Evolutionary conservation across 1,139 yeast species (phyloP).

Genomic region (Scheffersomyces illinoinensis): DNA sequence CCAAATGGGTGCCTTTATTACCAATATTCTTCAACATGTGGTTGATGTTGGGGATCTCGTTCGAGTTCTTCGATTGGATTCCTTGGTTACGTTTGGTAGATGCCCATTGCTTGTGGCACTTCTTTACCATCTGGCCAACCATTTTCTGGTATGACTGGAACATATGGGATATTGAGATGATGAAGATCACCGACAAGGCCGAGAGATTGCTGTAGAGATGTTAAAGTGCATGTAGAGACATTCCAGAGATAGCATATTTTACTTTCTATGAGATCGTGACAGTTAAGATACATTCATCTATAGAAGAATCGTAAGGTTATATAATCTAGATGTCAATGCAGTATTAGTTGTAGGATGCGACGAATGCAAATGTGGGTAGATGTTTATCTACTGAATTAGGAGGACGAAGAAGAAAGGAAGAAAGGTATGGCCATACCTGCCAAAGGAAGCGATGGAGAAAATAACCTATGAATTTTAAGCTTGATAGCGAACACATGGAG

Average conservation of each 20-base stretch:
- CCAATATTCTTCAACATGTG: constrained; percentile 39
- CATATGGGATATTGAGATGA: constrained; percentile 48
- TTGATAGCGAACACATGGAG: neutral
- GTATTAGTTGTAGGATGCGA: neutral
- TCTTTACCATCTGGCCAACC: constrained; percentile 44
- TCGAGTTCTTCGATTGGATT: constrained; percentile 41
- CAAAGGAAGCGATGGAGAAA: neutral
- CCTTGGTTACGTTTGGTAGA: constrained; percentile 37
- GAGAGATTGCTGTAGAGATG: neutral
- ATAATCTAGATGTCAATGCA: neutral
- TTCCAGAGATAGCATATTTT: too few relatives aligned
- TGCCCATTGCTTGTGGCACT: constrained; percentile 49
- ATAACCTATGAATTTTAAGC: neutral
- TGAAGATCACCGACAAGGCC: constrained; percentile 16
- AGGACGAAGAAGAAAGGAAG: neutral
- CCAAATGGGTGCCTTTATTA: constrained; percentile 34
- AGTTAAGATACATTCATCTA: neutral
- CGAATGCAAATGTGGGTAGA: neutral
- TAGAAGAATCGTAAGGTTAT: neutral
- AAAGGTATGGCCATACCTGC: neutral
- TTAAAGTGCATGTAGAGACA: neutral
- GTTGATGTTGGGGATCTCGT: constrained; percentile 34
- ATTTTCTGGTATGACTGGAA: constrained; percentile 51
- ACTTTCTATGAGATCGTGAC: neutral
- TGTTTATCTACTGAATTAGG: neutral